A percentile compares a stretch with the other conserved stretches of the same genome.
Evolutionary conservation across 257 asterid genomes (phyloP).

Genomic region (Henckelia pumila): DNA sequence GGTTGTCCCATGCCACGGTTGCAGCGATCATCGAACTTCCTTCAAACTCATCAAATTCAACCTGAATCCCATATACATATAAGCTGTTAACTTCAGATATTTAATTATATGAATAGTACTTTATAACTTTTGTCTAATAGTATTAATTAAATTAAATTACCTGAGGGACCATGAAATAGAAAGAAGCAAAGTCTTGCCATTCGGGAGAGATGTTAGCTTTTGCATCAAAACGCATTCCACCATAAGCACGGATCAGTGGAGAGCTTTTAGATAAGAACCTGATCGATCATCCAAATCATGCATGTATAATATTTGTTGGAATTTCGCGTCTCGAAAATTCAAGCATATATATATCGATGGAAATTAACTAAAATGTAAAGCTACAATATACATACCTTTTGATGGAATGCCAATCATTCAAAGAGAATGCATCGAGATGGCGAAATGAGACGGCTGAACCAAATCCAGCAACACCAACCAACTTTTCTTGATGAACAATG

Average conservation of each 20-base stretch:
- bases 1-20: constrained; percentile 89
- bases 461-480: constrained; percentile 82
- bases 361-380: not conserved
- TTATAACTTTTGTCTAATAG: no score
- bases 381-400: no score
- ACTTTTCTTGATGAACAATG: constrained; percentile 29
- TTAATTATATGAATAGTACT: no score
- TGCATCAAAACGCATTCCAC: constrained; percentile 86
- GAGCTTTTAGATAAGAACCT: constrained; percentile 85
- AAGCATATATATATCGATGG: no score
- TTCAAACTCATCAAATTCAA: constrained; percentile 86
- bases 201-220: constrained; percentile 57
- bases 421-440: constrained; percentile 60
- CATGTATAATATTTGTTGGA: constrained; percentile 21
- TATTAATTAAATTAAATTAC: no score
- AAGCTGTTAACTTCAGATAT: not conserved
- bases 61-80: constrained; percentile 34
- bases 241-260: constrained; percentile 92
- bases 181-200: constrained; percentile 88
- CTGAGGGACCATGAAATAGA: constrained; percentile 95
- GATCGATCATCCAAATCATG: not conserved
- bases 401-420: constrained; percentile 76
- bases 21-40: constrained; percentile 91
- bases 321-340: not conserved
- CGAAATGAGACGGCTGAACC: constrained; percentile 94